Percentiles rank a stretch among this genome's conserved stretches.
These are phyloP conservation scores for Astrephomene gubernaculifera DNA, from an alignment of 139 green algal species.

Conservation along the genomic window DNA sequence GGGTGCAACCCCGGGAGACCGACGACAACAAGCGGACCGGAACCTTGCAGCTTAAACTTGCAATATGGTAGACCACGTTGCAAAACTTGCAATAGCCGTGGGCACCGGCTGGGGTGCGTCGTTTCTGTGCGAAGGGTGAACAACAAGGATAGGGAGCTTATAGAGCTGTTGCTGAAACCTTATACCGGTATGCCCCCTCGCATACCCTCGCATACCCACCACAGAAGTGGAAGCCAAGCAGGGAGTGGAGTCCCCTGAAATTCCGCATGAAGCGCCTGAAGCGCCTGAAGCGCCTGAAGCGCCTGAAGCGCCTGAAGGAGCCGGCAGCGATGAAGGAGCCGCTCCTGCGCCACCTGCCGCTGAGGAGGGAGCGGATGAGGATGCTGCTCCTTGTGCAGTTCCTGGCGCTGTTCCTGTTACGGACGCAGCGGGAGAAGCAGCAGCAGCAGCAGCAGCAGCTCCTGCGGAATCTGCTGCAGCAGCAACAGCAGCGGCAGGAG, in stretches of 20 bases:
- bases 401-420: too few relatives aligned
- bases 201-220: not conserved
- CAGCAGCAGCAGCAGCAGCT: not conserved
- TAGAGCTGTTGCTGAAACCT: not conserved
- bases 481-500: not conserved
- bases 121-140: too few relatives aligned
- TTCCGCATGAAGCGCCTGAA: not conserved
- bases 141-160: not conserved
- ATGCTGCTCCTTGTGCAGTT: too few relatives aligned
- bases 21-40: not conserved
- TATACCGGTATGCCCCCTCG: not conserved
- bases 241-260: slow-evolving; percentile 14
- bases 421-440: too few relatives aligned
- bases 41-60: too few relatives aligned
- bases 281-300: too few relatives aligned
- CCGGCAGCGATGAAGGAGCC: too few relatives aligned
- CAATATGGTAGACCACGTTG: too few relatives aligned
- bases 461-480: not conserved
- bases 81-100: not conserved
- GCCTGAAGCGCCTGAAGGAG: too few relatives aligned
- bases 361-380: too few relatives aligned
- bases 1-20: too few relatives aligned
- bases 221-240: slow-evolving; percentile 34
- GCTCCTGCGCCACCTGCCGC: too few relatives aligned
- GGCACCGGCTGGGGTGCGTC: not conserved